phyloP scores from a whole-genome alignment of 257 asterid species.

The Anisodus acutangulus region DNA sequence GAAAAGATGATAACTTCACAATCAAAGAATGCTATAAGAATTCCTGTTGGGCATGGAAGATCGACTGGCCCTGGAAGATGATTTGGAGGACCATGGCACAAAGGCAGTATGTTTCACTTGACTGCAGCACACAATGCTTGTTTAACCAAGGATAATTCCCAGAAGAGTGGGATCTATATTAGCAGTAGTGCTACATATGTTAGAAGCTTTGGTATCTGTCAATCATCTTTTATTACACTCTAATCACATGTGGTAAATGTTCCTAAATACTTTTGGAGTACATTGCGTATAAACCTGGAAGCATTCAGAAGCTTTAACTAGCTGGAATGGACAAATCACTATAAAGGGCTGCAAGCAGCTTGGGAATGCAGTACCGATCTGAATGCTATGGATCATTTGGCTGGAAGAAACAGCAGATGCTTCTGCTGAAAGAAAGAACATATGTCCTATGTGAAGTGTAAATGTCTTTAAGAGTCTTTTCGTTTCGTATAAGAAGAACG shows the following conservation, averaged over 20 bases:
- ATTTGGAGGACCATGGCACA: constrained; percentile 8
- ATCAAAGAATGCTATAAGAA: constrained; percentile 1
- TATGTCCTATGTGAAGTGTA: neutral
- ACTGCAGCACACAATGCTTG: constrained; percentile 3
- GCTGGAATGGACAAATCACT: constrained; percentile 1
- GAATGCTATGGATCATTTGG: constrained; percentile 1
- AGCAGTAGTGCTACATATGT: constrained; percentile 6
- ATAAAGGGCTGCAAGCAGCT: constrained; percentile 16
- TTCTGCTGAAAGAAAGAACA: constrained; percentile 20
- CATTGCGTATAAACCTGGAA: neutral
- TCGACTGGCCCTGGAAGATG: constrained; percentile 15
- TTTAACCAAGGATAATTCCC: constrained; percentile 3
- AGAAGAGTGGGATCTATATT: neutral
- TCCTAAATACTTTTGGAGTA: constrained; percentile 23
- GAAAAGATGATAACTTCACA: neutral
- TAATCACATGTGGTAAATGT: neutral
- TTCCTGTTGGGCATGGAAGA: neutral
- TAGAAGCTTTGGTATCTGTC: constrained; percentile 10
- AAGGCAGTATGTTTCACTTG: neutral
- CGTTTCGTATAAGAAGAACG: neutral
- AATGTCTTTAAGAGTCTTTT: neutral
- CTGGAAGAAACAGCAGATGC: constrained; percentile 12
- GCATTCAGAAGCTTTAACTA: neutral
- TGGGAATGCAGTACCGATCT: neutral
- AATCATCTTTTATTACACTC: constrained; percentile 22